Percentiles rank a stretch among this genome's conserved stretches.
These are phyloP conservation scores for Gastrodia elata DNA, from an alignment of 106 monocot species.

Conservation along the genomic window DNA sequence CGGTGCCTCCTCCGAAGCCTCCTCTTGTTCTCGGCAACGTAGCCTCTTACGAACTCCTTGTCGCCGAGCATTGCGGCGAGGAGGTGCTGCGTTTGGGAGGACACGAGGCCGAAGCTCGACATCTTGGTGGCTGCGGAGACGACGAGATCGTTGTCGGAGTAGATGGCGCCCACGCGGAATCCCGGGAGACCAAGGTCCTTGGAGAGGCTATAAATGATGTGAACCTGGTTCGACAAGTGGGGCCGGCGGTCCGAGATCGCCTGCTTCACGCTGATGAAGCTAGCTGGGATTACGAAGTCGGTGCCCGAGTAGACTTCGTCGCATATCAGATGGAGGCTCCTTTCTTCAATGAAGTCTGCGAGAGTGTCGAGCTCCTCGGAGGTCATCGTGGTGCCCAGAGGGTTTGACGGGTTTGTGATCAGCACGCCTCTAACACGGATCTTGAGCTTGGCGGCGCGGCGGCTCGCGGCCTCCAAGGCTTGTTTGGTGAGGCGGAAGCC, in stretches of 20 bases:
- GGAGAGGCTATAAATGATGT: slow-evolving; percentile 81
- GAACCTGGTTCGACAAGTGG: slow-evolving; percentile 29
- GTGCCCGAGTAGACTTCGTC: slow-evolving; percentile 80
- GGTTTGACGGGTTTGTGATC: slow-evolving; percentile 72
- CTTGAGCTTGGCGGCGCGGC: slow-evolving; percentile 19
- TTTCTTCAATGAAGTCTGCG: slow-evolving; percentile 25
- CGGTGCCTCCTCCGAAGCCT: slow-evolving; percentile 47
- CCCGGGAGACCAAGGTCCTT: slow-evolving; percentile 96
- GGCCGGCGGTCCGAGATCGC: neutral
- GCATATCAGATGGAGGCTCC: slow-evolving; percentile 50
- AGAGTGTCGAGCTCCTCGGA: slow-evolving; percentile 30
- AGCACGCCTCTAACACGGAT: slow-evolving; percentile 49
- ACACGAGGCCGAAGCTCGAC: slow-evolving; percentile 90
- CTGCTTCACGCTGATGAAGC: slow-evolving; percentile 48
- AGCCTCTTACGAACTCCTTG: slow-evolving; percentile 39
- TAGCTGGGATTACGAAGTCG: slow-evolving; percentile 31
- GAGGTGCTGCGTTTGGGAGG: slow-evolving; percentile 87
- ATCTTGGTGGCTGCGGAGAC: slow-evolving; percentile 72
- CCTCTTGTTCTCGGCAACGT: slow-evolving; percentile 51
- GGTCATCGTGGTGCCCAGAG: slow-evolving; percentile 49
- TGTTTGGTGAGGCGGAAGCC: slow-evolving; percentile 37
- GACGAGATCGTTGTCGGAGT: slow-evolving; percentile 45
- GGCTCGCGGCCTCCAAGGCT: slow-evolving; percentile 46
- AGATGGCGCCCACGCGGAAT: slow-evolving; percentile 77
- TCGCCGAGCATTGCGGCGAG: slow-evolving; percentile 60